These are phyloP conservation scores for Euphrasia confusa DNA, from an alignment of 257 asterid species.

Conservation along the genomic window DNA sequence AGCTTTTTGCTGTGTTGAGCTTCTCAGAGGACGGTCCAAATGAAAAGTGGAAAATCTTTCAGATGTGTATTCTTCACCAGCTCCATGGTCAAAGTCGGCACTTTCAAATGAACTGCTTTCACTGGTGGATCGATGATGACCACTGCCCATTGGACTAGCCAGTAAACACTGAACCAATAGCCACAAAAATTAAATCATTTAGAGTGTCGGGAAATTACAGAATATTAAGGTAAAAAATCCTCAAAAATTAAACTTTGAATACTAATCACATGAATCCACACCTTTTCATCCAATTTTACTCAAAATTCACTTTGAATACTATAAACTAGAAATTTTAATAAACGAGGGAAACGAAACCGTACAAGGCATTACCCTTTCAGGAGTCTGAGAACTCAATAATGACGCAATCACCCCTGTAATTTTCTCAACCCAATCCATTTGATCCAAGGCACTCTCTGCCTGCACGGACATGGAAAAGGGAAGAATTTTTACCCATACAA, in stretches of 20 bases:
- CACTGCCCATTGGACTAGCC: slow-evolving; percentile 88
- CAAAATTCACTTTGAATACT: background rate
- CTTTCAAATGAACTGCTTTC: slow-evolving; percentile 98
- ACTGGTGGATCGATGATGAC: slow-evolving; percentile 90
- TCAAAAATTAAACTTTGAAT: background rate
- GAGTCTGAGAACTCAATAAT: slow-evolving; percentile 90
- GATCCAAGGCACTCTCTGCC: slow-evolving; percentile 99
- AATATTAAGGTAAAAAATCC: background rate
- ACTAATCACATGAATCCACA: background rate
- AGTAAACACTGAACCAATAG: slow-evolving; percentile 55
- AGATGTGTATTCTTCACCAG: slow-evolving; percentile 70
- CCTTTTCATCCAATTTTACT: background rate
- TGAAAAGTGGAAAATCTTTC: slow-evolving; percentile 63
- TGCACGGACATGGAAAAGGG: slow-evolving; percentile 44
- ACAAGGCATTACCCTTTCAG: slow-evolving; percentile 67
- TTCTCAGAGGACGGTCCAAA: slow-evolving; percentile 66
- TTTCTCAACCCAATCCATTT: slow-evolving; percentile 99
- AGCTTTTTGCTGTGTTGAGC: slow-evolving; percentile 59
- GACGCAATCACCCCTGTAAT: slow-evolving; percentile 99
- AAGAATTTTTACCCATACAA: slow-evolving; percentile 16
- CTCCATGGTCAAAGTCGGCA: slow-evolving; percentile 82
- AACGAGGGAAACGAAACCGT: background rate
- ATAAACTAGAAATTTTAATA: background rate
- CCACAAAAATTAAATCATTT: slow-evolving; percentile 3
- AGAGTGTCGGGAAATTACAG: background rate